Conservation (phyloP, 345 rosid species). For the Turritis glabra region DNA sequence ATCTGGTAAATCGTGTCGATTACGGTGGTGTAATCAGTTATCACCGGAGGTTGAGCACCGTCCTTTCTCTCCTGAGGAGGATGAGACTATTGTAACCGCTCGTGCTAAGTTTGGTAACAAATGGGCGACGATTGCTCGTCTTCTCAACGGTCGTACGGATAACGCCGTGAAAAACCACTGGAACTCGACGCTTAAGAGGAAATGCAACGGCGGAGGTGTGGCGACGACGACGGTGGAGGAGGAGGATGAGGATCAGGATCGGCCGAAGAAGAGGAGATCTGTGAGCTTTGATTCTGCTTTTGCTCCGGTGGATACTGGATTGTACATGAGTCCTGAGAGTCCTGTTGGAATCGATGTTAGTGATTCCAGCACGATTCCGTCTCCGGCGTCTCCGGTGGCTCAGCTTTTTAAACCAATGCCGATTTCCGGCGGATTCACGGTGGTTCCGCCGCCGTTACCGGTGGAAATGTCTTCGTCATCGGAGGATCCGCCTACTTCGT, state of each 20-base stretch:
- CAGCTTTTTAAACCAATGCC: constrained; percentile 51
- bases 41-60: constrained; percentile 93
- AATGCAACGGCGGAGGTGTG: constrained; percentile 49
- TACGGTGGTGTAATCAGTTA: constrained; percentile 96
- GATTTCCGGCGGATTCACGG: constrained; percentile 46
- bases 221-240: neutral
- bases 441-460: constrained; percentile 15
- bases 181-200: constrained; percentile 89
- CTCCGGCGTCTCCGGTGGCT: constrained; percentile 39
- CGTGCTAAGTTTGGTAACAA: constrained; percentile 84
- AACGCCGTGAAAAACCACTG: constrained; percentile 95
- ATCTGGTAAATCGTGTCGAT: constrained; percentile 85
- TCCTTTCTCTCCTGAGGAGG: constrained; percentile 69
- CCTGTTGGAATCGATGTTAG: constrained; percentile 66
- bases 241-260: constrained; percentile 27
- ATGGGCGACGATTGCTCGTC: constrained; percentile 96
- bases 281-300: constrained; percentile 49
- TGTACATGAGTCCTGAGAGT: constrained; percentile 66
- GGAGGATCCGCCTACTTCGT: constrained; percentile 58
- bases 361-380: constrained; percentile 50
- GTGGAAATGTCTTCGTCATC: constrained; percentile 48
- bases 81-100: constrained; percentile 68
- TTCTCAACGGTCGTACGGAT: constrained; percentile 88
- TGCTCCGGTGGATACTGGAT: constrained; percentile 47
- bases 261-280: constrained; percentile 67